A percentile compares a stretch with the other conserved stretches of the same genome.
Conservation (phyloP, 495 filamentous ascomycete species). For the Lepidopterella palustris region DNA sequence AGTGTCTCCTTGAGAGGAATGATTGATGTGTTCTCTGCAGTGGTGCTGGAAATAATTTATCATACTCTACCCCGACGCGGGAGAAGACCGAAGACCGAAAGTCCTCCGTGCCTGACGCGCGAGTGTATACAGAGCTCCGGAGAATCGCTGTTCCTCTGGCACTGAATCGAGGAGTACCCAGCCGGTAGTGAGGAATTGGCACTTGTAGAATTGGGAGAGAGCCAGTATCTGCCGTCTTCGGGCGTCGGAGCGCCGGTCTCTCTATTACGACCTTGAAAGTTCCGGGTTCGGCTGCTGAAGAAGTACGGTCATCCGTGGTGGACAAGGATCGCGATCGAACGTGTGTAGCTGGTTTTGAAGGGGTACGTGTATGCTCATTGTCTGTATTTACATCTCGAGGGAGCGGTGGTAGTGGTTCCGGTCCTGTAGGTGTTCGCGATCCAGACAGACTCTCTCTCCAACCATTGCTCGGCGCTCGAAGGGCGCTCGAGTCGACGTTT, state of each 20-base stretch:
- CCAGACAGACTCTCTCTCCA: slow-evolving; percentile 44
- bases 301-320: slow-evolving; percentile 39
- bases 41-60: slow-evolving; percentile 40
- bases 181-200: slow-evolving; percentile 77
- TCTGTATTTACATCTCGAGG: slow-evolving; percentile 9
- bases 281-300: slow-evolving; percentile 52
- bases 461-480: slow-evolving; percentile 36
- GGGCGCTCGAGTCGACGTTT: slow-evolving; percentile 43
- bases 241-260: slow-evolving; percentile 52
- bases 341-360: slow-evolving; percentile 36
- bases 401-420: slow-evolving; percentile 5
- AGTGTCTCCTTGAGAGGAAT: slow-evolving; percentile 38
- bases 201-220: slow-evolving; percentile 60
- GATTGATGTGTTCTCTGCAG: slow-evolving; percentile 34
- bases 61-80: slow-evolving; percentile 37
- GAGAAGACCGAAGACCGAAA: slow-evolving; percentile 50
- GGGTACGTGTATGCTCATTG: slow-evolving; percentile 12
- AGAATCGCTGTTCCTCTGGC: slow-evolving; percentile 70
- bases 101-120: slow-evolving; percentile 49
- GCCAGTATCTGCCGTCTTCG: slow-evolving; percentile 61
- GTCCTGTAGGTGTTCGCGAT: slow-evolving; percentile 16
- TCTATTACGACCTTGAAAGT: slow-evolving; percentile 84
- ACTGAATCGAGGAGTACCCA: slow-evolving; percentile 80
- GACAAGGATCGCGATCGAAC: slow-evolving; percentile 59
- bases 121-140: slow-evolving; percentile 62